Evolutionary conservation across 2,329 filamentous ascomycete species (phyloP).

Genomic region (Xylariaceae sp.): DNA sequence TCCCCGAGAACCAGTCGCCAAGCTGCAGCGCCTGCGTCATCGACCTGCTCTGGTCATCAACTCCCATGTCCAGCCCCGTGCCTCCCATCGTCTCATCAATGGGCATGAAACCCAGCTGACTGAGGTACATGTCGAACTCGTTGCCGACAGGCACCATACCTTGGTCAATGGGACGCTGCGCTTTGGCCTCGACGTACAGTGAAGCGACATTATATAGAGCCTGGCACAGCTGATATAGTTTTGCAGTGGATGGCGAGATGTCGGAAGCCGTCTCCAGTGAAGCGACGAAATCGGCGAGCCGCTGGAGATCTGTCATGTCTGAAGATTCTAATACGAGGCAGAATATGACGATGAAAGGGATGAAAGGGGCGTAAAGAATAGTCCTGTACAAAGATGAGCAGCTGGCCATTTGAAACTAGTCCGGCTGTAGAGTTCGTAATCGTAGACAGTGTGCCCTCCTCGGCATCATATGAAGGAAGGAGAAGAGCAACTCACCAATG

Average conservation of each 20-base stretch:
- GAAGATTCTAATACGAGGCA: constrained; percentile 45
- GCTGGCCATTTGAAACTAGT: no score
- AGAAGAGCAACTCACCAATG: constrained; percentile 42
- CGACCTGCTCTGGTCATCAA: constrained; percentile 9
- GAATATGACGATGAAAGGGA: constrained; percentile 50
- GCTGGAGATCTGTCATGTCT: constrained; percentile 35
- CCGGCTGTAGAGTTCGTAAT: no score
- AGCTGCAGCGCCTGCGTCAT: constrained; percentile 25
- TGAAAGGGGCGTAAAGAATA: constrained; percentile 46
- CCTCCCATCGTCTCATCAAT: constrained; percentile 7
- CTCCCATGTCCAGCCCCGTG: constrained; percentile 1
- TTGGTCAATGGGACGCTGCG: constrained; percentile 22
- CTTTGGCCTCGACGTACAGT: constrained; percentile 54
- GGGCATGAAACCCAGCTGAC: constrained; percentile 30
- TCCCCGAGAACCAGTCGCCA: constrained; percentile 31
- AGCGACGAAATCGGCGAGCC: constrained; percentile 45
- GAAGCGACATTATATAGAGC: constrained; percentile 55
- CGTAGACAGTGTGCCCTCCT: no score
- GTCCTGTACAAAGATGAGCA: constrained; percentile 29
- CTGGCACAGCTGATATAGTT: constrained; percentile 53
- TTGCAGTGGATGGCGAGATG: constrained; percentile 43
- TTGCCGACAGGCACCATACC: constrained; percentile 20
- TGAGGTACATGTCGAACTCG: constrained; percentile 31
- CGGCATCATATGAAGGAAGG: no score
- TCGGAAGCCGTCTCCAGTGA: constrained; percentile 47